Evolutionary conservation across 73 alveolate genomes (phyloP), one percentile per base, ranked within the genome.

Genomic region (Paramecium biaurelia): DNA sequence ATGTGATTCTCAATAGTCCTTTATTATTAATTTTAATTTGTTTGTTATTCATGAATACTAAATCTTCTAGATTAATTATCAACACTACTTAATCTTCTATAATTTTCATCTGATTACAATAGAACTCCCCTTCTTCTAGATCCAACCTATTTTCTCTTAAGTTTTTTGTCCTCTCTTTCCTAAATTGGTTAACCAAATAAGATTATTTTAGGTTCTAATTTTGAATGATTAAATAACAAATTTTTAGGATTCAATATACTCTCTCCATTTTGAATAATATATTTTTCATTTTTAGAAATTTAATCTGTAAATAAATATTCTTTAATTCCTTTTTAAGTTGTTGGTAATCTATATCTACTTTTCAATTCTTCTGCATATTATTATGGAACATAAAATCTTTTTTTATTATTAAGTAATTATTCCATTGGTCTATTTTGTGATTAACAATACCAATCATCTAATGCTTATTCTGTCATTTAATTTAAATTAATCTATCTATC

Each of bases 401-500:
- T 79, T 12, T 79, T 79, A 43, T 23, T 79, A 42, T 79, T 42
- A 4, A 79, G 26, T 38, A 45, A 28, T 79, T 42, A 45, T 45
- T 14, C 42, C 37, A 79, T 38, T 10, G 90, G 90, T 79, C 90
- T 38, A 79, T 42, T 79, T 18, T 30, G n/a, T 23, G 90, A 79
- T 45, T 79, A 43, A 18, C 21, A 24, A 45, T 30, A 30, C 90
- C 90, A 79, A 79, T 79, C 90, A 79, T 79, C 76, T 42, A 79
- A 34, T 21, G 90, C 70, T 45, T 79, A 26, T 45, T 79, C 76
- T 18, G 90, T 42, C 15, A 42, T 45, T 43, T 79, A 79, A 79
- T 21, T 42, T 12, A 79, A 24, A n/a, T 79, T 47, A 3, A 79
- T 20, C 18, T 38, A 45, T 23, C 18, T 28, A 1, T 47, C 56